Evolutionary conservation across 805 yeast genomes (phyloP).

Genomic region (Schwanniomyces yamadae): DNA sequence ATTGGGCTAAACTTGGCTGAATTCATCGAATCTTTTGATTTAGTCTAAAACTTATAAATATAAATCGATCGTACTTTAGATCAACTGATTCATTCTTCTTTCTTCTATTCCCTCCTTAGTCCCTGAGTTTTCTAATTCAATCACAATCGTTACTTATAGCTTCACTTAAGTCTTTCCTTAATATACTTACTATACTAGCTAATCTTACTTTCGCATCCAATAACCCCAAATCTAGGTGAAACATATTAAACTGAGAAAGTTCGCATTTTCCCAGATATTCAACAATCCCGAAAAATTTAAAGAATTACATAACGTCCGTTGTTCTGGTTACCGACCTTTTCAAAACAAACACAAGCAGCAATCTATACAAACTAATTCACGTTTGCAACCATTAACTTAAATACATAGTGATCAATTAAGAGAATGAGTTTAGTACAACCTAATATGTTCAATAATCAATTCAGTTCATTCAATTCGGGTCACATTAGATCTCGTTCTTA

Average conservation of each 20-base stretch:
- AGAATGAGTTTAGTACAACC: conserved; percentile 34
- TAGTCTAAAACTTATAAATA: conserved; percentile 4
- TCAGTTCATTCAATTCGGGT: conserved; percentile 26
- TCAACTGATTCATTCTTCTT: conserved; percentile 1
- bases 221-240: no score
- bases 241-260: neutral
- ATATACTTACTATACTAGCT: neutral
- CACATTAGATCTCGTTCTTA: conserved; percentile 36
- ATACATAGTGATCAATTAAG: conserved; percentile 1
- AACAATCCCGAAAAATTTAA: neutral
- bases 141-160: neutral
- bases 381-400: conserved; percentile 9
- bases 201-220: neutral
- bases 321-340: conserved; percentile 7
- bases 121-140: neutral
- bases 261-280: conserved; percentile 1
- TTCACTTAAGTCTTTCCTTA: neutral
- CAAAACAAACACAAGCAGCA: neutral
- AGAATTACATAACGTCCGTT: conserved; percentile 2
- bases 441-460: conserved; percentile 29
- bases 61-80: conserved; percentile 5
- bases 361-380: neutral
- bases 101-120: neutral
- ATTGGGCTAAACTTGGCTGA: conserved; percentile 7
- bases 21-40: conserved; percentile 7